Percentiles rank a stretch among this genome's conserved stretches.
These are phyloP conservation scores for Phoma sp. DNA, from an alignment of 2,329 filamentous ascomycete genomes.

Conservation along the genomic window DNA sequence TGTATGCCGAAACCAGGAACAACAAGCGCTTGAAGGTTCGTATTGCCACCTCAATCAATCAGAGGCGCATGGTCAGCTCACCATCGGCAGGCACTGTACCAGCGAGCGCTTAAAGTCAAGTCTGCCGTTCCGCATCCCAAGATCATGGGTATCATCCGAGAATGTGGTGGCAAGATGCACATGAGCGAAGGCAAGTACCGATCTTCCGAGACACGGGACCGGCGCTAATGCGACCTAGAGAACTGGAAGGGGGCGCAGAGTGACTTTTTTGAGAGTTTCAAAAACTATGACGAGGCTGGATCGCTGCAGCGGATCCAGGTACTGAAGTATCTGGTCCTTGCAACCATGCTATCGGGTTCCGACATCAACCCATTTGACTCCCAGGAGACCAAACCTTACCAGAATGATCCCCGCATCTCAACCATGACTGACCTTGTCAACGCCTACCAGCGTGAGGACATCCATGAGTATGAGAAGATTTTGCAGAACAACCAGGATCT, in stretches of 20 bases:
- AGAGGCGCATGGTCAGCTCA: constrained; percentile 34
- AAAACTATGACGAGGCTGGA: constrained; percentile 97
- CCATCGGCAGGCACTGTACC: constrained; percentile 72
- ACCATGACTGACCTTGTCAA: constrained; percentile 98
- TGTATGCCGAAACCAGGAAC: constrained; percentile 96
- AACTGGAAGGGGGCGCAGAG: constrained; percentile 98
- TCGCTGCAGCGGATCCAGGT: constrained; percentile 96
- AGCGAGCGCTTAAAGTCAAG: constrained; percentile 87
- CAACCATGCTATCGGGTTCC: constrained; percentile 98
- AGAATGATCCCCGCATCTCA: constrained; percentile 90
- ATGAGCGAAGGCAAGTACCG: constrained; percentile 78
- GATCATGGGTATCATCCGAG: constrained; percentile 98
- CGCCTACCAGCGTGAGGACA: constrained; percentile 94
- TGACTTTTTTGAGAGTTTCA: constrained; percentile 98
- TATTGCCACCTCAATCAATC: constrained; percentile 24
- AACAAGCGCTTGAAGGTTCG: constrained; percentile 90
- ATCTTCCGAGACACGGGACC: constrained; percentile 17
- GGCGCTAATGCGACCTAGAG: constrained; percentile 60
- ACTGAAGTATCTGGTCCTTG: constrained; percentile 93
- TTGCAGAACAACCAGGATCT: constrained; percentile 88
- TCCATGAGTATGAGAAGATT: constrained; percentile 88
- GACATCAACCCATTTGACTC: constrained; percentile 99
- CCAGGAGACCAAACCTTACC: constrained; percentile 98
- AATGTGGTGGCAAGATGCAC: constrained; percentile 99
- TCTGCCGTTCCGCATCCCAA: constrained; percentile 98